Evolutionary conservation across 2,329 filamentous ascomycete species (phyloP).

Genomic region (Epichloe aotearoae): DNA sequence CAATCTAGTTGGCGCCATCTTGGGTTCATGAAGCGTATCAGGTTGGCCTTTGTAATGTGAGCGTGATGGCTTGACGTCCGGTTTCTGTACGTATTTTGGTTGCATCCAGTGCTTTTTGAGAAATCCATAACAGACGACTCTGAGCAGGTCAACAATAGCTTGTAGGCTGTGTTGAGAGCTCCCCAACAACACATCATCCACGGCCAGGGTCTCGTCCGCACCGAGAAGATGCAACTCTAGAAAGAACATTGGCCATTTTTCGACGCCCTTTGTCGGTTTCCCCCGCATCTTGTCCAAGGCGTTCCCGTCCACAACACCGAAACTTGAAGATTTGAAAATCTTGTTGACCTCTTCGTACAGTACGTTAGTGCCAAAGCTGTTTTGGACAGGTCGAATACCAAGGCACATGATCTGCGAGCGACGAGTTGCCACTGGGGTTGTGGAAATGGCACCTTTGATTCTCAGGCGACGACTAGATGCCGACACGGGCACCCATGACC

Average conservation of each 20-base stretch:
- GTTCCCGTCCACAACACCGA: constrained; percentile 47
- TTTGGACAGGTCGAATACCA: constrained; percentile 52
- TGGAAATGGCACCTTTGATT: constrained; percentile 59
- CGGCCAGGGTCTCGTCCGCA: constrained; percentile 20
- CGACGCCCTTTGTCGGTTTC: constrained; percentile 50
- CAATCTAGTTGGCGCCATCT: not conserved
- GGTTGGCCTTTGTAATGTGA: not conserved
- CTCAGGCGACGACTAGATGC: constrained; percentile 49
- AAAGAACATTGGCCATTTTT: constrained; percentile 83
- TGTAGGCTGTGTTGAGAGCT: constrained; percentile 36
- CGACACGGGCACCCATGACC: constrained; percentile 57
- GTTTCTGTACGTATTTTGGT: constrained; percentile 27
- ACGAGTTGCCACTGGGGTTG: constrained; percentile 56
- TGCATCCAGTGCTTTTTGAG: constrained; percentile 60
- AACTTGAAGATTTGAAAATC: constrained; percentile 62
- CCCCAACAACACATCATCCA: constrained; percentile 27
- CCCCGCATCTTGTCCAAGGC: constrained; percentile 26
- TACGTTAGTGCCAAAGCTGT: constrained; percentile 43
- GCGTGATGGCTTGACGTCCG: not conserved
- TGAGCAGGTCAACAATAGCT: constrained; percentile 44
- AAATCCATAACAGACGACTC: constrained; percentile 59
- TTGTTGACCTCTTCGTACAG: constrained; percentile 70
- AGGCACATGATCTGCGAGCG: constrained; percentile 71
- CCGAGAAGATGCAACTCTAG: constrained; percentile 44
- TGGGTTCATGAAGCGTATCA: not conserved